These are phyloP conservation scores for Litchi chinensis DNA, from an alignment of 345 rosid genomes.

Conservation along the genomic window DNA sequence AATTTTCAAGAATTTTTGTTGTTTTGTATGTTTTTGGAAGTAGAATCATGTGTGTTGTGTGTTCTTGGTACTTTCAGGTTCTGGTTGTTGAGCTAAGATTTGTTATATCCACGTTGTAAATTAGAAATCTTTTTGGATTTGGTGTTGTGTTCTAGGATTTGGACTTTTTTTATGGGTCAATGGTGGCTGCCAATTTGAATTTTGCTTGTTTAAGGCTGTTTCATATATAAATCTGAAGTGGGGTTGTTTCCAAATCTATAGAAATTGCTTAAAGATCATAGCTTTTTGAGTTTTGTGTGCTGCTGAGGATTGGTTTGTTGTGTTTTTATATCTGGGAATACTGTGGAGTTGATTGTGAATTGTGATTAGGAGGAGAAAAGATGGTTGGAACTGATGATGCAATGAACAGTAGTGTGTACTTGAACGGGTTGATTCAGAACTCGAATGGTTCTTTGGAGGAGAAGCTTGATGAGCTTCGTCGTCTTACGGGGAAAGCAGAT, in stretches of 20 bases:
- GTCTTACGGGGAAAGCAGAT: conserved; percentile 66
- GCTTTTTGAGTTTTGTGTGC: conserved; percentile 16
- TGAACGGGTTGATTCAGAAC: conserved; percentile 56
- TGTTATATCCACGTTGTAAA: conserved; percentile 16
- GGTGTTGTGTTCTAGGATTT: neutral
- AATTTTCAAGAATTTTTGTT: neutral
- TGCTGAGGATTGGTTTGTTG: neutral
- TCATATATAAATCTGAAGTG: neutral
- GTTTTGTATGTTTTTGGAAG: neutral
- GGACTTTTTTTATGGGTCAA: conserved; percentile 16
- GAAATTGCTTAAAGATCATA: conserved; percentile 19
- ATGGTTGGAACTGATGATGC: conserved; percentile 53
- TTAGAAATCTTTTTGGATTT: neutral
- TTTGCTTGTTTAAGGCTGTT: conserved; percentile 16
- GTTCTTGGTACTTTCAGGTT: conserved; percentile 16
- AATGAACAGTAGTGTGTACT: conserved; percentile 24
- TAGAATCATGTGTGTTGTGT: neutral
- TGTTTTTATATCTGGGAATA: neutral
- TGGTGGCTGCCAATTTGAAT: conserved; percentile 11
- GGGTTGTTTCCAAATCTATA: neutral
- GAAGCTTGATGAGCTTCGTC: conserved; percentile 82
- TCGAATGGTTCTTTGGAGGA: conserved; percentile 58
- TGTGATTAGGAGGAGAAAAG: conserved; percentile 13
- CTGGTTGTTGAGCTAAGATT: neutral
- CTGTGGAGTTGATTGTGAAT: neutral